Evolutionary conservation across 2,329 filamentous ascomycete species (phyloP), one percentile per base, ranked within the genome.

Genomic region (Penicillium thymicola): DNA sequence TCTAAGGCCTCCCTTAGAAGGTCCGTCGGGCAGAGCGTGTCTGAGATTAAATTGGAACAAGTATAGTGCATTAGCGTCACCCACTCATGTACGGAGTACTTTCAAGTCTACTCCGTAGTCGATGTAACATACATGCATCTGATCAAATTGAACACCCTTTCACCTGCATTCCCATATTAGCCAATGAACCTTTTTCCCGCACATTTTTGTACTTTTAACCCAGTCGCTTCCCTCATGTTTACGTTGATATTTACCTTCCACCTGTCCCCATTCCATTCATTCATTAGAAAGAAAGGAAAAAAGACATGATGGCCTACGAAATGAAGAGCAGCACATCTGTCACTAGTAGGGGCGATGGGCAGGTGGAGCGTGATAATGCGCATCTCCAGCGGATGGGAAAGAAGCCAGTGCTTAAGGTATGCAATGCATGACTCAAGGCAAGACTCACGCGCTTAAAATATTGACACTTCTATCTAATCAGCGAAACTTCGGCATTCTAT

Each of bases 401-500:
- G 38, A 46, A 43, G 30, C 54, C 54, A 18, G 54, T 53, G 7
- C 50, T 57, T 23, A 46, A 53, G 42, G 36, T 54, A 23, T 23
- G 37, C 11, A 30, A 40, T 30, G 2, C 14, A 11, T 16, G 18
- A 59, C 18, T 28, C 16, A 8, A 28, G 5, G 9, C 5, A 25
- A 16, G 25, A 10, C 2, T 11, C 3, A 18, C 9, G 9, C 6
- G 23, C 4, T 2, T 6, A 7, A 3, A 13, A 3, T 44, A 18
- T 28, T 44, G 23, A 44, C 25, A 18, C 25, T 3, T 43, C 23
- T 1, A 27, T 11, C 16, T 13, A 27, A n/a, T 27, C 23, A 75
- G 72, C 69, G 73, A 55, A 75, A 75, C 51, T 76, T 75, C 36
- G 67, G 73, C 6, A 68, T 75, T 48, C 57, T 75, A 32, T 74